These are phyloP conservation scores for Platanus orientalis DNA, from an alignment of 164 flowering plant genomes.

Conservation along the genomic window DNA sequence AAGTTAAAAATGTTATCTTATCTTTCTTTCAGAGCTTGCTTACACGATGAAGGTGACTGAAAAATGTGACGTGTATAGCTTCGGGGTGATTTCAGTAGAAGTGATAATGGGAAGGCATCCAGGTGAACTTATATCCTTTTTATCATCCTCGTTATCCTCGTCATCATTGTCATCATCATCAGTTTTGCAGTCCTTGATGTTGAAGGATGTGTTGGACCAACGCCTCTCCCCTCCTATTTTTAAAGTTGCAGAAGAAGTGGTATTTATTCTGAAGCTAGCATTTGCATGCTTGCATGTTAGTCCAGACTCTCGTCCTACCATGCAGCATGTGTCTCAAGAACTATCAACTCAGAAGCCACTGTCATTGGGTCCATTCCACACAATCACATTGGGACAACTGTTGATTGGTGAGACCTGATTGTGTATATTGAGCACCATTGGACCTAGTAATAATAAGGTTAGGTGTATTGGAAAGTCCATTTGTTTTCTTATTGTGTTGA, in stretches of 20 bases:
- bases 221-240: slow-evolving; percentile 1
- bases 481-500: no score
- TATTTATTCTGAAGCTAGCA: slow-evolving; percentile 2
- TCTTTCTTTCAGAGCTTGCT: no score
- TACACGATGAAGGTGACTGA: no score
- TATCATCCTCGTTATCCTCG: not conserved
- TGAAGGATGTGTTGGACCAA: no score
- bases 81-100: slow-evolving; percentile 17
- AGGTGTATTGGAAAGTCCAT: no score
- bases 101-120: slow-evolving; percentile 24
- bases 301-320: slow-evolving; percentile 13
- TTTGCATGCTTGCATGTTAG: slow-evolving; percentile 9
- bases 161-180: not conserved
- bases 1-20: slow-evolving; percentile 24
- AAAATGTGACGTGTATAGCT: no score
- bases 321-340: no score
- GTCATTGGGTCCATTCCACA: not conserved
- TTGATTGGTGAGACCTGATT: not conserved
- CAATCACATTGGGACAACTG: no score
- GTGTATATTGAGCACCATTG: not conserved
- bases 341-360: not conserved
- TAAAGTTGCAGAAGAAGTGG: not conserved
- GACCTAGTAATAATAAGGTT: no score
- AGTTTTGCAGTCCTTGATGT: slow-evolving; percentile 2
- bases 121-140: slow-evolving; percentile 7